These are phyloP conservation scores for Mucuna pruriens DNA, from an alignment of 306 rosid genomes.

Conservation along the genomic window DNA sequence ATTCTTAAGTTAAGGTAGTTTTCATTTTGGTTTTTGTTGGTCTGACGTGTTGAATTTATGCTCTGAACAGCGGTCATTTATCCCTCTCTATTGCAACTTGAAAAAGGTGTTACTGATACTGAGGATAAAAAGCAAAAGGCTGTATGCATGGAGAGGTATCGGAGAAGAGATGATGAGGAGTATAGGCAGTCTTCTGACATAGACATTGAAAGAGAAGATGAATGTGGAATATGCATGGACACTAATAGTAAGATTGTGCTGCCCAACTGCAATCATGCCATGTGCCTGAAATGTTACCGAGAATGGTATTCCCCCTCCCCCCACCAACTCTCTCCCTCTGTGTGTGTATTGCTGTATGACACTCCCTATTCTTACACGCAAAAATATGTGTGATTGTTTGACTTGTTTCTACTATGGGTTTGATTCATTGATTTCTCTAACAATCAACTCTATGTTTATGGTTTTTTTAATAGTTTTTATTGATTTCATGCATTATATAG, in stretches of 20 bases:
- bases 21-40: conserved; percentile 18
- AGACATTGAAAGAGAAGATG: conserved; percentile 92
- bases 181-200: conserved; percentile 60
- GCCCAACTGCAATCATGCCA: conserved; percentile 94
- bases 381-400: neutral
- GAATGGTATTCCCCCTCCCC: conserved; percentile 66
- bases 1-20: neutral
- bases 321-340: conserved; percentile 29
- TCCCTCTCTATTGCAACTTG: conserved; percentile 91
- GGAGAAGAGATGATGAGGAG: conserved; percentile 84
- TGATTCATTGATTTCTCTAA: neutral
- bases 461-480: neutral
- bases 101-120: conserved; percentile 75
- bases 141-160: conserved; percentile 87
- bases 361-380: neutral
- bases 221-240: conserved; percentile 98
- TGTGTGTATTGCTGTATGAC: neutral
- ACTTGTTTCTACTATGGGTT: conserved; percentile 15
- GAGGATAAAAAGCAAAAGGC: conserved; percentile 92
- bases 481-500: neutral
- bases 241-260: conserved; percentile 82
- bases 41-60: conserved; percentile 40
- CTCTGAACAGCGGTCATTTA: conserved; percentile 74
- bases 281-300: conserved; percentile 96
- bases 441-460: neutral